Percentiles rank a stretch among this genome's conserved stretches.
Evolutionary conservation across 768 basidiomycete genomes (phyloP).

Genomic region (Russula abietina): DNA sequence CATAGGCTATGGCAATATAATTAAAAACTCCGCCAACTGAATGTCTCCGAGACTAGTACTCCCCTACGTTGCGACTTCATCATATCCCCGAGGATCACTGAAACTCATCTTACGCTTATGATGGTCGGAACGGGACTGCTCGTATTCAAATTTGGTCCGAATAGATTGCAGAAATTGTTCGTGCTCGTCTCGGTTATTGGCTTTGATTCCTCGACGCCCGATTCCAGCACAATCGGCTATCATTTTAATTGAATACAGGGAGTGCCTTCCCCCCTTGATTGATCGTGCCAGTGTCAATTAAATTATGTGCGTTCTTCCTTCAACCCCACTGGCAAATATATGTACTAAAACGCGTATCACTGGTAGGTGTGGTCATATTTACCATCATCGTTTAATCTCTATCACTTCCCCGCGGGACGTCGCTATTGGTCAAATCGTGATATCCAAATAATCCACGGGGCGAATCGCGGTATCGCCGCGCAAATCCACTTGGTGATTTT

Average conservation of each 20-base stretch:
- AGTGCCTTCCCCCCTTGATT: no score
- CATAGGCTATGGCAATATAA: background rate
- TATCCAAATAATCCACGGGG: background rate
- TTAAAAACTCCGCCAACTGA: background rate
- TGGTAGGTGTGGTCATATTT: background rate
- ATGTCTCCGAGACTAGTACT: background rate
- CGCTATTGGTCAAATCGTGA: background rate
- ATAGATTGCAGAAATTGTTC: background rate
- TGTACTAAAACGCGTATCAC: background rate
- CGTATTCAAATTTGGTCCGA: background rate
- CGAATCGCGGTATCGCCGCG: background rate
- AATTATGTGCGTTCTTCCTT: background rate
- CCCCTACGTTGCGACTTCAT: background rate
- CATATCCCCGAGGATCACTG: background rate
- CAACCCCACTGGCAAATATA: background rate
- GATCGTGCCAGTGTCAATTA: background rate
- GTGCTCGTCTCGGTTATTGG: background rate
- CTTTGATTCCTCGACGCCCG: background rate
- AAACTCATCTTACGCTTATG: background rate
- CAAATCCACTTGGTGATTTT: no score
- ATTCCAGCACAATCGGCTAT: no score
- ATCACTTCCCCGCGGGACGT: background rate
- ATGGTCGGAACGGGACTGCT: background rate
- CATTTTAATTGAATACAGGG: no score
- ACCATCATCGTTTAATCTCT: background rate